Evolutionary conservation across 371 early-diverging fungal species (phyloP).

Genomic region (Rhizopus microsporus): DNA sequence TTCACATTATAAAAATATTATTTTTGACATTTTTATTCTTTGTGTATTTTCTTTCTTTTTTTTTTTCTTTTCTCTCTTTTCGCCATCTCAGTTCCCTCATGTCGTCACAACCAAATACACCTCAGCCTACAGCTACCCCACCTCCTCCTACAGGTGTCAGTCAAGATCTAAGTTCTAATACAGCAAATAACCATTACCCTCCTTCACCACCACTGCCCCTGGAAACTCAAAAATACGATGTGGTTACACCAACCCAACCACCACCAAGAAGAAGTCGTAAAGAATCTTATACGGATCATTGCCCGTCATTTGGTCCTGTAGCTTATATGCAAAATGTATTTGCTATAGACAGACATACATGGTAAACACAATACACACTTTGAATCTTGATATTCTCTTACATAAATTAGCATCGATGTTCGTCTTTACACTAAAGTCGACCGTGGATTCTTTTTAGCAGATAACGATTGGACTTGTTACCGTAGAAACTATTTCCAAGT

Average conservation of each 20-base stretch:
- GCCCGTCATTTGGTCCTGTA: slow-evolving; percentile 20
- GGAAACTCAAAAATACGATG: slow-evolving; percentile 14
- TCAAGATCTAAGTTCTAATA: not conserved
- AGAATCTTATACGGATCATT: slow-evolving; percentile 13
- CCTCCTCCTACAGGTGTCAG: not conserved
- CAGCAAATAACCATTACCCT: not conserved
- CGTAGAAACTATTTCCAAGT: slow-evolving; percentile 91
- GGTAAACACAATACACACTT: slow-evolving; percentile 3
- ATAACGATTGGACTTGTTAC: slow-evolving; percentile 88
- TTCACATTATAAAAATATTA: slow-evolving; percentile 10
- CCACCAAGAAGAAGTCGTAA: slow-evolving; percentile 8
- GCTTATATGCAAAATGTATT: slow-evolving; percentile 16
- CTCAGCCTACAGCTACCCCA: slow-evolving; percentile 3
- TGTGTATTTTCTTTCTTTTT: no score
- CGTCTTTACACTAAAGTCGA: slow-evolving; percentile 63
- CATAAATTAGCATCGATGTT: slow-evolving; percentile 35
- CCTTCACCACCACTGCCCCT: slow-evolving; percentile 11
- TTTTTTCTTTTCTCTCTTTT: slow-evolving; percentile 2
- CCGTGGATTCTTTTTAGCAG: slow-evolving; percentile 75
- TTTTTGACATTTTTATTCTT: slow-evolving; percentile 5
- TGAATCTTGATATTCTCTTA: not conserved
- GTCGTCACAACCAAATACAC: slow-evolving; percentile 13
- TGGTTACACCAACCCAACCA: slow-evolving; percentile 11
- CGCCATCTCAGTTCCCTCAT: not conserved
- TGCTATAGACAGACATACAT: slow-evolving; percentile 7